A percentile compares a stretch with the other conserved stretches of the same genome.
Conservation (phyloP, 441 rosid species). For the Gossypium schwendimanii region DNA sequence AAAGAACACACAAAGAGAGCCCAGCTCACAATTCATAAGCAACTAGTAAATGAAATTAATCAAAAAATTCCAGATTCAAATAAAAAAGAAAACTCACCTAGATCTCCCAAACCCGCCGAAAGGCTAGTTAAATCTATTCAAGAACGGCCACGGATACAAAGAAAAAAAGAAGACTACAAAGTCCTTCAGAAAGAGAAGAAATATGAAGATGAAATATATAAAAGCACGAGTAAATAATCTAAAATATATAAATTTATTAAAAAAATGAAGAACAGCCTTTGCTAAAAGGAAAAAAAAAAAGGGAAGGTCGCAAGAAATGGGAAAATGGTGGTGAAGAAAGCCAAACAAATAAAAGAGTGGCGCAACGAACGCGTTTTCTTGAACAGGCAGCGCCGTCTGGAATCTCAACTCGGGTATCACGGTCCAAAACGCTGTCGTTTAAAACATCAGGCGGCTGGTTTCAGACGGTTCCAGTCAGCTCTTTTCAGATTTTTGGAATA, state of each 20-base stretch:
- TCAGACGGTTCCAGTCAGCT: not conserved
- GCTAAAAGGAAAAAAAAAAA: not conserved
- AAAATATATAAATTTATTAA: not conserved
- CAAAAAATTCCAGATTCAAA: not conserved
- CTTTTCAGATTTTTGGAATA: too few relatives aligned
- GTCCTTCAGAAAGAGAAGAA: not conserved
- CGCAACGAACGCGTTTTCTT: not conserved
- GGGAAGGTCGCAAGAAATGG: not conserved
- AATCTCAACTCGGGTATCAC: not conserved
- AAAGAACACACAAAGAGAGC: not conserved
- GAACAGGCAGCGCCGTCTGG: slow-evolving; percentile 15
- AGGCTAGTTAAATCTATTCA: not conserved
- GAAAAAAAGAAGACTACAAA: not conserved
- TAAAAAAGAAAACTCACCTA: not conserved
- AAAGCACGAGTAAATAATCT: not conserved
- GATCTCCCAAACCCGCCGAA: not conserved
- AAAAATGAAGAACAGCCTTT: not conserved
- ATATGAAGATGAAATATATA: not conserved
- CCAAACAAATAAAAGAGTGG: not conserved
- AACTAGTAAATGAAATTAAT: not conserved
- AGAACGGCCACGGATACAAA: not conserved
- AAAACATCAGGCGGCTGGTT: not conserved
- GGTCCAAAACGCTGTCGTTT: not conserved
- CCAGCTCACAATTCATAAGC: not conserved
- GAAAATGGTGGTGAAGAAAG: not conserved